A percentile compares a stretch with the other conserved stretches of the same genome.
Conservation (phyloP, 306 rosid species). For the Inga laurina region DNA sequence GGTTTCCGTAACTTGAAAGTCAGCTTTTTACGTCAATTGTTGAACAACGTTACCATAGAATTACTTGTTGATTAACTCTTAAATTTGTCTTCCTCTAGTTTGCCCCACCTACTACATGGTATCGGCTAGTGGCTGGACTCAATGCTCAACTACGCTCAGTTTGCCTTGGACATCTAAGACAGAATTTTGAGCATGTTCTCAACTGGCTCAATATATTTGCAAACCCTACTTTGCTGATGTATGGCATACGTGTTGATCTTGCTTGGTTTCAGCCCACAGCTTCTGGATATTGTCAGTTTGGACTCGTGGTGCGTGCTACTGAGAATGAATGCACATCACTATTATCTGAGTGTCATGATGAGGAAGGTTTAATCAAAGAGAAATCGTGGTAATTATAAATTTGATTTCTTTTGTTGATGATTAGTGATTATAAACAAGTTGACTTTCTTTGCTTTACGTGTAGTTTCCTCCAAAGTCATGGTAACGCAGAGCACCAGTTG, state of each 20-base stretch:
- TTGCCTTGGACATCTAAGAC: constrained; percentile 67
- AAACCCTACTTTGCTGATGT: constrained; percentile 55
- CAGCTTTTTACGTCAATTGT: constrained; percentile 33
- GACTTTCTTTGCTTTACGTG: constrained; percentile 38
- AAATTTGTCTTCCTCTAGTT: constrained; percentile 48
- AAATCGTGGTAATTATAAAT: constrained; percentile 56
- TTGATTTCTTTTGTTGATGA: constrained; percentile 44
- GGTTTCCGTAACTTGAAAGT: constrained; percentile 52
- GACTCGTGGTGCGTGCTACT: constrained; percentile 60
- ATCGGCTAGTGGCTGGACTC: constrained; percentile 93
- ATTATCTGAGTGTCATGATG: constrained; percentile 47
- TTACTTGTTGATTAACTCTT: constrained; percentile 26
- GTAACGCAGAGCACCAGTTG: constrained; percentile 41
- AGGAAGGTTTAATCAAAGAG: constrained; percentile 45
- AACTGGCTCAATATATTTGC: constrained; percentile 81
- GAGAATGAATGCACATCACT: constrained; percentile 45
- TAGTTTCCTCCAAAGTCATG: constrained; percentile 42
- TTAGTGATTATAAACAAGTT: constrained; percentile 43
- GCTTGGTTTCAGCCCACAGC: constrained; percentile 96
- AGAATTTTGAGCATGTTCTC: constrained; percentile 62
- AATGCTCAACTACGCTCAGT: constrained; percentile 88
- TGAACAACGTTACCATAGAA: constrained; percentile 8
- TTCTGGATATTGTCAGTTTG: constrained; percentile 85
- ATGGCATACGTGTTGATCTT: constrained; percentile 71
- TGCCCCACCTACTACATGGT: constrained; percentile 91